Conservation (phyloP, 2,329 filamentous ascomycete species). For the Monilinia fructigena region DNA sequence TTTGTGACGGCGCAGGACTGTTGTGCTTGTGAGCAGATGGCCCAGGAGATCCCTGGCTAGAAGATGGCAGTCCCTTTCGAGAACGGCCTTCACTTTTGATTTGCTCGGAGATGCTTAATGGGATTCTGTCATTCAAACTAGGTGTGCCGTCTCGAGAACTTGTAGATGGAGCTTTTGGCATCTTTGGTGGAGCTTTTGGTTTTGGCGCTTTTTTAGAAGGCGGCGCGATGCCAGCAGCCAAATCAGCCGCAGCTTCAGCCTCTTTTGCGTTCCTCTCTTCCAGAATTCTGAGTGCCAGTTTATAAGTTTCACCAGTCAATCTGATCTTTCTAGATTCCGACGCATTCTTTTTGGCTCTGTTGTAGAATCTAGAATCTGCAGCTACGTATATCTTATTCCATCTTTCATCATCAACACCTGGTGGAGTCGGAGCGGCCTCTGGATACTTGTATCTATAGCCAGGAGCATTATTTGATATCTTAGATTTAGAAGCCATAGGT, state of each 20-base stretch:
- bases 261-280: constrained; percentile 31
- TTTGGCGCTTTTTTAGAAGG: constrained; percentile 15
- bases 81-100: constrained; percentile 37
- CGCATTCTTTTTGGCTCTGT: constrained; percentile 35
- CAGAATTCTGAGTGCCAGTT: constrained; percentile 33
- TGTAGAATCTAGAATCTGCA: constrained; percentile 39
- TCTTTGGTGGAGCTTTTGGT: constrained; percentile 26
- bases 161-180: constrained; percentile 31
- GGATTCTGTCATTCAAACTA: constrained; percentile 24
- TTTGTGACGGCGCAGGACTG: constrained; percentile 26
- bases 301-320: constrained; percentile 32
- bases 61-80: constrained; percentile 33
- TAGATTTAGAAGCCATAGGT: constrained; percentile 5
- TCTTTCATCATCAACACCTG: constrained; percentile 34
- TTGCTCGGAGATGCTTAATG: constrained; percentile 38
- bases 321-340: constrained; percentile 35
- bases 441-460: constrained; percentile 40
- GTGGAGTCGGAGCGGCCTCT: constrained; percentile 37
- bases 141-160: constrained; percentile 34
- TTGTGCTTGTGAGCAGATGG: constrained; percentile 30
- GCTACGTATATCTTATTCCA: constrained; percentile 40
- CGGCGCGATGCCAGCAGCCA: constrained; percentile 18
- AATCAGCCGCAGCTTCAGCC: constrained; percentile 29
- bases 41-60: constrained; percentile 35
- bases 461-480: constrained; percentile 28